Evolutionary conservation across 345 rosid species (phyloP), one percentile per base, ranked within the genome.

Genomic region (Moringa oleifera): DNA sequence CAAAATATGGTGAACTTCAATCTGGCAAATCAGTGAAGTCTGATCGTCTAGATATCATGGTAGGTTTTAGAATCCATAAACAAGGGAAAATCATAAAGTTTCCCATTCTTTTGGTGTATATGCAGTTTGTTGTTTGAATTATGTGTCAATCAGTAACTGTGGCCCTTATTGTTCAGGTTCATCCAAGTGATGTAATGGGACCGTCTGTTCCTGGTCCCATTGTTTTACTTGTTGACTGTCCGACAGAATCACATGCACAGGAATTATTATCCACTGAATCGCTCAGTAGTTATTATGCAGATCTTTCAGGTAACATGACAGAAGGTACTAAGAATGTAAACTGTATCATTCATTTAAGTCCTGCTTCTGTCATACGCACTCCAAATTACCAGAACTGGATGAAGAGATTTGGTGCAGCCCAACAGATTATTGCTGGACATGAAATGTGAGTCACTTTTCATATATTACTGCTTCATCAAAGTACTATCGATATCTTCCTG

Each of bases 141-240:
- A 22, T 24, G 13, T 41, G 59, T 70, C 56, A 36, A 68, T 53
- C 46, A 23, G 24, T 7, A 53, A 23, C 55, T 28, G 20, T 59
- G 72, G 70, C 5, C 63, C 47, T 23, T 49, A 51, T 56, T 66
- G 13, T 46, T 31, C 62, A 92, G 96, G 92, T 93, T 68, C 87
- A 90, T 77, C 99, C 99, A 25, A 72, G 91, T 72, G 99, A 94
- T 72, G 99, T 94, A 41, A 88, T 94, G 99, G 99, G 77, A 53
- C 96, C 99, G 68, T 79, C 96, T 45, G 64, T 85, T 71, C 91
- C 93, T 51, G 99, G 97, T 73, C 99, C 97, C 18, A 68, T 94
- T 64, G 89, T 88, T 47, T 69, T 86, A 58, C 89, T 94, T 50
- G 88, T 88, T 47, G 97, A 94, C 74, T 93, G 98, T 86, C 98